A percentile compares a stretch with the other conserved stretches of the same genome.
These are phyloP conservation scores for Galerina sulciceps DNA, from an alignment of 768 basidiomycete species.

Conservation along the genomic window DNA sequence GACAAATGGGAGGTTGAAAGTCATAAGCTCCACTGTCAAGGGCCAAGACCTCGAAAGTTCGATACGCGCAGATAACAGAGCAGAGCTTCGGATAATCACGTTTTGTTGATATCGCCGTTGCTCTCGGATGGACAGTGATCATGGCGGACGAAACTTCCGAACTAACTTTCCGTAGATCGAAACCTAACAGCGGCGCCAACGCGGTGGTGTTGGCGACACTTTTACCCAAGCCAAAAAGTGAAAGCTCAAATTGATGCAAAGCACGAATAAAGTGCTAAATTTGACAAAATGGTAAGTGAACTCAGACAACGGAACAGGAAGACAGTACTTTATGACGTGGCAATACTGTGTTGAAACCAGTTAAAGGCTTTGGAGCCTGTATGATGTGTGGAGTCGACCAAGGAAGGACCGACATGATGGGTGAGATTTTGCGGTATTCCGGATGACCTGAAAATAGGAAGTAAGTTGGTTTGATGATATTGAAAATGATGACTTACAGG, in stretches of 20 bases:
- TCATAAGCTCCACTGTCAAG: neutral
- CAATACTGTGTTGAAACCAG: neutral
- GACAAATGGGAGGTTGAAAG: neutral
- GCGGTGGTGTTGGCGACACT: neutral
- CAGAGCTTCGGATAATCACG: neutral
- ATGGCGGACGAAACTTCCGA: neutral
- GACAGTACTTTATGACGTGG: neutral
- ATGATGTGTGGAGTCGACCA: neutral
- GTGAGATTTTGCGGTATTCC: neutral
- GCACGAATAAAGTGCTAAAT: neutral
- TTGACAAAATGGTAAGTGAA: neutral
- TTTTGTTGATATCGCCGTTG: neutral
- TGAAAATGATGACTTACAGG: too few species aligned
- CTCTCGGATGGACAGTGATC: neutral
- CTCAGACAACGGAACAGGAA: neutral
- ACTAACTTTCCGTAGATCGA: neutral
- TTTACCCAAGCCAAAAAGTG: neutral
- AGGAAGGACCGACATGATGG: neutral
- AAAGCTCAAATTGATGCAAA: neutral
- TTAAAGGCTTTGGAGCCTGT: neutral
- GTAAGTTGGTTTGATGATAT: too few species aligned
- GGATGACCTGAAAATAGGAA: neutral
- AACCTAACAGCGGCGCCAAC: neutral
- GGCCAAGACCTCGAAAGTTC: neutral
- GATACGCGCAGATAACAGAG: neutral